Evolutionary conservation across 2,329 filamentous ascomycete genomes (phyloP).

Genomic region (Ceratocystis cacaofunesta): DNA sequence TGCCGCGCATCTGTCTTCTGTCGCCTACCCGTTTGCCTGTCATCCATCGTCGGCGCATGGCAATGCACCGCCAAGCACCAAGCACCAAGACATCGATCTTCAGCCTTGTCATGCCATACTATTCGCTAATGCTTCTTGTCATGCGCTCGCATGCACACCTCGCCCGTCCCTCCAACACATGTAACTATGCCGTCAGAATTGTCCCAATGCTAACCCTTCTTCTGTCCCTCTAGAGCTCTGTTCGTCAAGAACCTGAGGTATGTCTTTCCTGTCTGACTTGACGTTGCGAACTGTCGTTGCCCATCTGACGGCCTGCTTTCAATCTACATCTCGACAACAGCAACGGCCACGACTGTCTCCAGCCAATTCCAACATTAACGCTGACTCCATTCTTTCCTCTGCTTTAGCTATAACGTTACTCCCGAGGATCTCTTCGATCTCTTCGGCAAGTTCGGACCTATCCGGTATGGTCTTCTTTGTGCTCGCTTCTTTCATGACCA

Average conservation of each 20-base stretch:
- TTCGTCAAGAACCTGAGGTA: constrained; percentile 99
- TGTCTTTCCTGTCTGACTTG: constrained; percentile 21
- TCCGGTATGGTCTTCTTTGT: constrained; percentile 51
- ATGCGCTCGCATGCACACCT: neutral
- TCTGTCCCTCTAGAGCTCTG: constrained; percentile 57
- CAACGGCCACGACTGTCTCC: neutral
- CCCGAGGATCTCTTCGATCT: constrained; percentile 96
- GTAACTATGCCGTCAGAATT: neutral
- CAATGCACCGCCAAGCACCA: neutral
- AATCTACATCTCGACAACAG: neutral
- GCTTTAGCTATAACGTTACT: constrained; percentile 85
- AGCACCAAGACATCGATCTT: neutral
- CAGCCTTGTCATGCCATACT: neutral
- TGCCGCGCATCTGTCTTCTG: constrained; percentile 3
- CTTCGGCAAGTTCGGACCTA: constrained; percentile 92
- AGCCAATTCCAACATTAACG: neutral
- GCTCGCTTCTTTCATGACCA: neutral
- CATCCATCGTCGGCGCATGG: neutral
- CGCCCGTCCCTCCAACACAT: neutral
- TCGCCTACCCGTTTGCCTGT: neutral
- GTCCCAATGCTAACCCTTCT: constrained; percentile 11
- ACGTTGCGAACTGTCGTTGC: neutral
- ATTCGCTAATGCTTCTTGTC: neutral
- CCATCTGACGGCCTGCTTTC: neutral
- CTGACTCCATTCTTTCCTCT: constrained; percentile 8